Evolutionary conservation across 2,329 filamentous ascomycete species (phyloP), one percentile per base, ranked within the genome.

Genomic region (Verticillium dahliae): DNA sequence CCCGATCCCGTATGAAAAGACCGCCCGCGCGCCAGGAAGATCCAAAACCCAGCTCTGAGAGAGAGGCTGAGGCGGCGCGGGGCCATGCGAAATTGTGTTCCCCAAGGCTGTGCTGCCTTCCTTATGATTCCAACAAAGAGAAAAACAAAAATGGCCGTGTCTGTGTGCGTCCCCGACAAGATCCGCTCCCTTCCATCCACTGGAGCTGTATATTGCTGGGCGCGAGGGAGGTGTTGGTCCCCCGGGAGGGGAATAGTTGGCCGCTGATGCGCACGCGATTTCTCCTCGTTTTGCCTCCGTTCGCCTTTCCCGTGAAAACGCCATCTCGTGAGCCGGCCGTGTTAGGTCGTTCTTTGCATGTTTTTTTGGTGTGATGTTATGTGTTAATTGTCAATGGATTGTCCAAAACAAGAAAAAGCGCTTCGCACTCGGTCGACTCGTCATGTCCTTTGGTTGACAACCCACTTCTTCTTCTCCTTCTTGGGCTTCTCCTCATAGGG

Each of bases 381-480:
- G 27, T 27, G 3, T 27, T 27, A 27, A 27, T 3, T 27, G 27
- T 27, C 27, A 27, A 27, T 27, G 27, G 27, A 27, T 4, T 27
- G 27, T 27, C 27, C 27, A 27, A 27, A 27, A 27, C 27, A 27
- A 27, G 9, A 37, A 22, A 37, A 37, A 37, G 35, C 35, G 2
- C 35, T 10, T 37, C 9, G 35, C 35, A 37, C 13, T 27, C 27
- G 27, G 27, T 27, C 52, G 3, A 6, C n/a, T 22, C 11, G 11
- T 75, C 68, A 81, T 62, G 78, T 80, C 67, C 80, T 73, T 61
- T 76, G 69, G 18, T 67, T 73, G 57, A 80, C 75, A 22, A 72
- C 72, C 79, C 81, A 82, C 70, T 76, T 80, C 74, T 78, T 81
- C 70, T 78, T 79, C 58, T 75, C 71, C 68, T 76, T 78, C 69